These are phyloP conservation scores for Striga hermonthica DNA, from an alignment of 305 asterid genomes.

Conservation along the genomic window DNA sequence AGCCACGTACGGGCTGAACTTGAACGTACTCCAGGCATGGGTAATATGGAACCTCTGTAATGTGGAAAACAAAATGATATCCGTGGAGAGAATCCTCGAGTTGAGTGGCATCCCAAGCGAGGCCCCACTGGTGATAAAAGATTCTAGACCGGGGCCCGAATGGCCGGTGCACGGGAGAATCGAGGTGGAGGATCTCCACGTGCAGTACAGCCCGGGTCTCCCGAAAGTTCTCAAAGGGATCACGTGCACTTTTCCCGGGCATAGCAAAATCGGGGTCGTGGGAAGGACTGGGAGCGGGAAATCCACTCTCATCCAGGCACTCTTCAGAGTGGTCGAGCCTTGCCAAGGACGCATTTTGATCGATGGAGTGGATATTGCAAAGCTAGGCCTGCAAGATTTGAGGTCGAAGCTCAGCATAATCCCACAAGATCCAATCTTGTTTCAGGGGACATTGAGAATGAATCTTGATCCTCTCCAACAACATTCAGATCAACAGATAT, in stretches of 20 bases:
- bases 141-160: conserved; percentile 44
- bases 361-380: conserved; percentile 64
- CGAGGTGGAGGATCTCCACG: conserved; percentile 55
- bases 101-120: conserved; percentile 58
- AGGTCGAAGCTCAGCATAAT: conserved; percentile 70
- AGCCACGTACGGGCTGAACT: conserved; percentile 73
- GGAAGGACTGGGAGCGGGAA: conserved; percentile 93
- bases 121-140: conserved; percentile 61
- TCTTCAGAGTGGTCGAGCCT: conserved; percentile 80
- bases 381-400: conserved; percentile 67
- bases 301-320: conserved; percentile 82
- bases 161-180: conserved; percentile 66
- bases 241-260: conserved; percentile 63
- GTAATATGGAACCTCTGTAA: conserved; percentile 88
- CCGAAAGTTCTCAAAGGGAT: conserved; percentile 74
- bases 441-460: conserved; percentile 74
- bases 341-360: conserved; percentile 58
- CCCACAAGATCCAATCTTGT: conserved; percentile 82
- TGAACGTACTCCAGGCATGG: conserved; percentile 88
- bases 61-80: conserved; percentile 83
- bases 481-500: conserved; percentile 60
- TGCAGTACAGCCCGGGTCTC: conserved; percentile 60
- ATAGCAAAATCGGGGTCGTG: conserved; percentile 67
- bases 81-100: conserved; percentile 74
- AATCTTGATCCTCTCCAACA: conserved; percentile 70